Evolutionary conservation across 805 yeast genomes (phyloP).

Genomic region (Wickerhamiella shivajii): DNA sequence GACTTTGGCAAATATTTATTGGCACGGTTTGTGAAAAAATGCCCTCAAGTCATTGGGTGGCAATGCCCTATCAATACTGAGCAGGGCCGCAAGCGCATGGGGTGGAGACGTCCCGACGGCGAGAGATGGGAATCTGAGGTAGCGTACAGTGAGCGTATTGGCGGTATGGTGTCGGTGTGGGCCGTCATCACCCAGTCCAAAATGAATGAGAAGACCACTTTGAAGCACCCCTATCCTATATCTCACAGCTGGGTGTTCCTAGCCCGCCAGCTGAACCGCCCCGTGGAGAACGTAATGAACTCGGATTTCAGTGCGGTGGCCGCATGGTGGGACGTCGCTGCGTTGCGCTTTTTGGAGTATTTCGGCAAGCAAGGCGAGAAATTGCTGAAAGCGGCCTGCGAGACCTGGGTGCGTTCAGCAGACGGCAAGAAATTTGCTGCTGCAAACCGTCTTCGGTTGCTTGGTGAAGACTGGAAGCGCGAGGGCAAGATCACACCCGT

Average conservation of each 20-base stretch:
- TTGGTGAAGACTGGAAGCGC: constrained; percentile 65
- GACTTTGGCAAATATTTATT: constrained; percentile 42
- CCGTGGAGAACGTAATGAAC: constrained; percentile 37
- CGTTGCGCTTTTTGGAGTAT: constrained; percentile 35
- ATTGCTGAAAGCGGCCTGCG: constrained; percentile 34
- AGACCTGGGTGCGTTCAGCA: constrained; percentile 39
- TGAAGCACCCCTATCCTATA: constrained; percentile 41
- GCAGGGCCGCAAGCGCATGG: constrained; percentile 73
- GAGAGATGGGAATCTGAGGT: constrained; percentile 37
- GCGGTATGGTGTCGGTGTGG: constrained; percentile 75
- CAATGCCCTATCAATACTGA: constrained; percentile 63
- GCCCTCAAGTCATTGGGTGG: constrained; percentile 79
- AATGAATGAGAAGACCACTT: constrained; percentile 15
- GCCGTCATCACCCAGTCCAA: constrained; percentile 50
- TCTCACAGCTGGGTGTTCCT: constrained; percentile 51
- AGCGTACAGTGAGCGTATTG: constrained; percentile 69
- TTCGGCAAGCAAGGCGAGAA: constrained; percentile 65
- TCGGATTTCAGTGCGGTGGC: constrained; percentile 59
- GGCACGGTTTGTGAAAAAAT: constrained; percentile 81
- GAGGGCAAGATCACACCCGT: constrained; percentile 29
- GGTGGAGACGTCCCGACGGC: constrained; percentile 49
- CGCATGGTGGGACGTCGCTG: constrained; percentile 88
- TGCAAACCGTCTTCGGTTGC: constrained; percentile 57
- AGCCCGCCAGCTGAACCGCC: constrained; percentile 56
- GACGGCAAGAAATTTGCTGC: constrained; percentile 48